Conservation (phyloP, 768 basidiomycete genomes). For the Sporobolomyces phaffii region DNA sequence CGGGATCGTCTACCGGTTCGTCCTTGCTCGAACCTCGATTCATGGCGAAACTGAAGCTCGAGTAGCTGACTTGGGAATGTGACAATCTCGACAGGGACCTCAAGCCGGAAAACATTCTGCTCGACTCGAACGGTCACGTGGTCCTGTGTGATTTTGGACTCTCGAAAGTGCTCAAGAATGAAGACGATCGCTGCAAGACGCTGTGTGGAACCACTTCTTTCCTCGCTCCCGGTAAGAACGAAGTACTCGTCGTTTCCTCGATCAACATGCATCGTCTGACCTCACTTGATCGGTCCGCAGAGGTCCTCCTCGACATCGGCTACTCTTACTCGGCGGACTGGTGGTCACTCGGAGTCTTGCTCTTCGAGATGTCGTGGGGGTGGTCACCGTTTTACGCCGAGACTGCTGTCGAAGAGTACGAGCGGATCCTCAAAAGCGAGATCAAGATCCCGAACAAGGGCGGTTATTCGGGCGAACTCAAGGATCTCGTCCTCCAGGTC, state of each 20-base stretch:
- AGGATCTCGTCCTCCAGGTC: conserved; percentile 55
- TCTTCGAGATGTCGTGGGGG: conserved; percentile 99
- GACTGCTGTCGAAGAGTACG: conserved; percentile 97
- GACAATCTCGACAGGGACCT: conserved; percentile 61
- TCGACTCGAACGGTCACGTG: conserved; percentile 94
- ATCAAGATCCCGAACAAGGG: conserved; percentile 68
- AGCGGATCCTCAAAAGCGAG: conserved; percentile 73
- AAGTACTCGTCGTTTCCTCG: too few species aligned
- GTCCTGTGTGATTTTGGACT: conserved; percentile 93
- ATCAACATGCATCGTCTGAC: too few species aligned
- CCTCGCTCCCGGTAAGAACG: conserved; percentile 56
- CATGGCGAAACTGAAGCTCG: too few species aligned
- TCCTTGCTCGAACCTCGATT: neutral
- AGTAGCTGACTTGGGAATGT: too few species aligned
- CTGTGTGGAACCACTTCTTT: conserved; percentile 98
- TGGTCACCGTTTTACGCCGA: conserved; percentile 99
- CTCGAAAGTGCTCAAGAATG: conserved; percentile 81
- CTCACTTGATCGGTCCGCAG: too few species aligned
- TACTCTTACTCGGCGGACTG: conserved; percentile 73
- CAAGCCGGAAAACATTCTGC: conserved; percentile 94
- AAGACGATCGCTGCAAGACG: conserved; percentile 88
- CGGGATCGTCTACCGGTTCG: conserved; percentile 66
- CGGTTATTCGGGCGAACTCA: conserved; percentile 22
- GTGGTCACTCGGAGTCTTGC: conserved; percentile 56
- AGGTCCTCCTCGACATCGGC: conserved; percentile 93